Percentiles rank a stretch among this genome's conserved stretches.
Evolutionary conservation across 2,329 filamentous ascomycete species (phyloP).

Genomic region (Cordyceps farinosa): DNA sequence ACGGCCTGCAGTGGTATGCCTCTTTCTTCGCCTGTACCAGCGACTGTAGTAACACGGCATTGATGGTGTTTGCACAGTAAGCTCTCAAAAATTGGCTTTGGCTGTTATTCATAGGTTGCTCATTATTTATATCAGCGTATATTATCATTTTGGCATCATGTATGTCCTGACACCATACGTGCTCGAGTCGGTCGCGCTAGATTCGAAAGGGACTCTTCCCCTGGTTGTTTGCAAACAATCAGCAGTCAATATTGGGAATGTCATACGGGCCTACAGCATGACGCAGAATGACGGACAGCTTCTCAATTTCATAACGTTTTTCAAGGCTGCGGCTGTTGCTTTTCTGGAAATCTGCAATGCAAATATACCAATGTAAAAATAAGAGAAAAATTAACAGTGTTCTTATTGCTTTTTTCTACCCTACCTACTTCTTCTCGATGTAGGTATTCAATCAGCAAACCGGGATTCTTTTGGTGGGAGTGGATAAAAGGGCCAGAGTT

Average conservation of each 20-base stretch:
- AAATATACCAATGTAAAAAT: neutral
- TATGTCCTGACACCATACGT: constrained; percentile 6
- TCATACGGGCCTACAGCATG: neutral
- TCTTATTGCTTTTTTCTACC: no score
- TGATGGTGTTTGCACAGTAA: constrained; percentile 11
- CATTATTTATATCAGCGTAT: neutral
- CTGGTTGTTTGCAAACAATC: neutral
- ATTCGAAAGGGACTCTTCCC: neutral
- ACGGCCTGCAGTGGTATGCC: constrained; percentile 7
- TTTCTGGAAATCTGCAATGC: constrained; percentile 5
- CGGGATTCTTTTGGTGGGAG: no score
- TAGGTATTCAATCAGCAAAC: no score
- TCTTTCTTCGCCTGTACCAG: constrained; percentile 12
- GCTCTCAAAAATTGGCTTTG: neutral
- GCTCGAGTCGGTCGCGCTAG: neutral
- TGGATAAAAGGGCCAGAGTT: no score
- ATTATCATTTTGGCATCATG: constrained; percentile 11
- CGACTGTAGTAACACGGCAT: neutral
- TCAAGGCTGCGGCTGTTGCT: neutral
- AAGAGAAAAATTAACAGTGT: no score
- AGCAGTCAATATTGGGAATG: neutral
- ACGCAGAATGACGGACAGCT: neutral
- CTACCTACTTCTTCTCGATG: no score
- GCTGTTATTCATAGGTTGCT: neutral
- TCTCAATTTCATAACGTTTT: constrained; percentile 7